Evolutionary conservation across 1,284 basidiomycete genomes (phyloP), one percentile per base, ranked within the genome.

Genomic region (Ustilago hordei): DNA sequence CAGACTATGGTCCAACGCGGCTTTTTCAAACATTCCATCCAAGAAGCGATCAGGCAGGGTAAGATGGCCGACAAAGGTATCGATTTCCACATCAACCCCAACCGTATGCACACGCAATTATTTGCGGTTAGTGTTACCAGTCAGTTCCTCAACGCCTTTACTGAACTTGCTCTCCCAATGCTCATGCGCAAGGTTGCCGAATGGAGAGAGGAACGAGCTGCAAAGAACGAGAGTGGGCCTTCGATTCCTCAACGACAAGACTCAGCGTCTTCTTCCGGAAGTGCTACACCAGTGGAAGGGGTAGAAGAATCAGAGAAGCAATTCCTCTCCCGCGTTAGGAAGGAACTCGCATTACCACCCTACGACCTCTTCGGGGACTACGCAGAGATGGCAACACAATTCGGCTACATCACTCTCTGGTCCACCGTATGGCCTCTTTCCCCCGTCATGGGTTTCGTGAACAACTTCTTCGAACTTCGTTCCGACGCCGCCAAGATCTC

Each of bases 401-500:
- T 84, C 17, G 96, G 96, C 2, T 95, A 95, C 85, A 91, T 98
- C 34, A 91, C 91, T 3, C 88, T 98, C 35, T 98, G 95, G 94
- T 93, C 92, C 47, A 92, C 93, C 35, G 93, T 96, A 66, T 99
- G 95, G 96, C 95, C 95, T 1, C 88, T 99, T 17, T 93, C 94
- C 5, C 91, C 84, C 2, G 71, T 86, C 2, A 84, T 86, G 75
- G 82, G 79, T 1, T 82, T 84, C 34, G 72, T 86, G 58, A 95
- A 97, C 88, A 96, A 97, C 86, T 91, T 95, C 86, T 88, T 99
- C 78, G 97, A 99, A 87, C 87, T 95, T 8, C 91, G 95, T 34
- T 93, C 92, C 1, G 97, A 99, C 86, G 95, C 96, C 2, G 92
- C 96, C 89, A 99, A 99, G 88, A 93, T 99, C 84, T 91, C 92